Percentiles rank a stretch among this genome's conserved stretches.
Conservation (phyloP, 164 flowering plant species). For the Umbellularia californica region DNA sequence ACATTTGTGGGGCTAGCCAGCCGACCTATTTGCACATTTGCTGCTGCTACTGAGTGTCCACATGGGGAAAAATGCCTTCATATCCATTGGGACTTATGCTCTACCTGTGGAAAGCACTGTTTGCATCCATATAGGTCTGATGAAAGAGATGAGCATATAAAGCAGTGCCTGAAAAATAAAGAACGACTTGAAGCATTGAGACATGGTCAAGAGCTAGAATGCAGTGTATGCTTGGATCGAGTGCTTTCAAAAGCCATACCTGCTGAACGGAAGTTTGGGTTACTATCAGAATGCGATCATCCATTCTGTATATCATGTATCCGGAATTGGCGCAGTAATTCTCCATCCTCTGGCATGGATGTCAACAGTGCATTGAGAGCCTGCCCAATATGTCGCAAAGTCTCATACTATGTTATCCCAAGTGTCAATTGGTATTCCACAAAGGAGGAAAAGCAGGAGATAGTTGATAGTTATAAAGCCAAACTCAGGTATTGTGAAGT, state of each 20-base stretch:
- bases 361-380: slow-evolving; percentile 76
- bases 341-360: slow-evolving; percentile 87
- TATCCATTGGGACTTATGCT: slow-evolving; percentile 82
- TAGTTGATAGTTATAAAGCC: slow-evolving; percentile 70
- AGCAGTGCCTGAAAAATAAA: slow-evolving; percentile 61
- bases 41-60: slow-evolving; percentile 89
- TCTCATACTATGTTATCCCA: slow-evolving; percentile 94
- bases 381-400: slow-evolving; percentile 92
- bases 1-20: slow-evolving; percentile 36
- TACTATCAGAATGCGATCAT: slow-evolving; percentile 95
- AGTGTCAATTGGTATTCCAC: slow-evolving; percentile 88
- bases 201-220: slow-evolving; percentile 89
- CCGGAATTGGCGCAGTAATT: slow-evolving; percentile 90
- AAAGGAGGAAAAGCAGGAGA: slow-evolving; percentile 80
- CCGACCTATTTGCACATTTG: slow-evolving; percentile 69
- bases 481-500: slow-evolving; percentile 61
- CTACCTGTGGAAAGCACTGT: slow-evolving; percentile 72
- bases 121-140: slow-evolving; percentile 81
- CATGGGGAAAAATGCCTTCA: slow-evolving; percentile 82
- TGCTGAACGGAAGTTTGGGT: slow-evolving; percentile 89
- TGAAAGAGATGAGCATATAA: slow-evolving; percentile 78
- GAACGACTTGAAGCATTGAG: slow-evolving; percentile 68
- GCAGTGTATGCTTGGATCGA: slow-evolving; percentile 91
- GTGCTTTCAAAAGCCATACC: slow-evolving; percentile 76
- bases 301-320: slow-evolving; percentile 96